Conservation (phyloP, 192 early-diverging fungal species). For the Borealophlyctis nickersoniae region DNA sequence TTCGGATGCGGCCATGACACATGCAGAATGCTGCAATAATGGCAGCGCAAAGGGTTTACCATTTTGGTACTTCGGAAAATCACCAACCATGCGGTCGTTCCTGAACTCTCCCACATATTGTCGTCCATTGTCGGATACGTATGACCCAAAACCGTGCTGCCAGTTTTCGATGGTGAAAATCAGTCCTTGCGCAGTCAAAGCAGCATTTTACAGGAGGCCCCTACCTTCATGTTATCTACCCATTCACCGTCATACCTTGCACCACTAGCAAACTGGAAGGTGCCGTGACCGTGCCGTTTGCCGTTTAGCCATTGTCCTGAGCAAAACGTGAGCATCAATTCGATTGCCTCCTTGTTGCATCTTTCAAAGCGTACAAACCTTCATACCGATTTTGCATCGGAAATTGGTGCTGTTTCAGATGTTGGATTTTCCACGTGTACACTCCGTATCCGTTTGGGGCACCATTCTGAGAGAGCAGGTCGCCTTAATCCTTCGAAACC, state of each 20-base stretch:
- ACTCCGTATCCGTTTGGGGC: slow-evolving; percentile 43
- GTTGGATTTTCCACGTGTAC: slow-evolving; percentile 43
- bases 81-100: slow-evolving; percentile 34
- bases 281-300: slow-evolving; percentile 43
- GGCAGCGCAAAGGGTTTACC: slow-evolving; percentile 13
- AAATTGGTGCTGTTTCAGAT: slow-evolving; percentile 32
- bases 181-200: not conserved
- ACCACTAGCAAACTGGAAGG: slow-evolving; percentile 52
- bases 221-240: slow-evolving; percentile 50
- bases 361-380: slow-evolving; percentile 17
- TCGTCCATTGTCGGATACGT: slow-evolving; percentile 46
- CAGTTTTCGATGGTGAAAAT: not conserved
- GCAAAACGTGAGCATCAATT: too few relatives aligned
- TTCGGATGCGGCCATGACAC: not conserved
- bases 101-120: slow-evolving; percentile 43
- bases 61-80: slow-evolving; percentile 35
- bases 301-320: slow-evolving; percentile 47
- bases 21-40: not conserved
- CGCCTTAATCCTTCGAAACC: too few relatives aligned
- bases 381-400: slow-evolving; percentile 48
- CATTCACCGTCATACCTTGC: slow-evolving; percentile 52
- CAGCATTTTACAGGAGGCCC: not conserved
- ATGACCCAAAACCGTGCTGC: slow-evolving; percentile 44
- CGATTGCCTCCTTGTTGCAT: too few relatives aligned
- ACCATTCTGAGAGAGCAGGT: slow-evolving; percentile 47